Base-by-base conservation (phyloP, 495 filamentous ascomycete species). In the Glutinoglossum americanum region DNA sequence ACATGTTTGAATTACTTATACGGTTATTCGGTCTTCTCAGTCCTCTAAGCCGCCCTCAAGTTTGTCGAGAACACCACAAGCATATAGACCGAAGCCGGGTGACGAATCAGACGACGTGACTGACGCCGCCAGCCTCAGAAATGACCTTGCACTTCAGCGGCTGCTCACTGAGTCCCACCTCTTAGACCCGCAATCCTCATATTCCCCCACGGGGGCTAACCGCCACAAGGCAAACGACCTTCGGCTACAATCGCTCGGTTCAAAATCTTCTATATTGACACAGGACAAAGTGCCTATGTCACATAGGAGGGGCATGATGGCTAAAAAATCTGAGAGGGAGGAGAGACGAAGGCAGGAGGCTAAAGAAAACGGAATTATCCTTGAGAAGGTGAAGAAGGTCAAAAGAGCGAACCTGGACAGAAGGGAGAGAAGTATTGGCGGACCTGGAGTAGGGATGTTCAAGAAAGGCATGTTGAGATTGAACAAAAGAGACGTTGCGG, bases 111-210 rank as follows among this genome's bases (percentile, higher is more conserved):
- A 72, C 25, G 74, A 77, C 59, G 72, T 74, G 41, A 64, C 67
- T 13, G 68, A 70, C 1, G 71, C 74, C 8, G 67, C 71, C 15
- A 84, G 86, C 60, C 72, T 96, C 1, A 90, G 90, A 69, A 92
- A 96, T 65, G 92, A 98, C 63, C 78, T 97, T 25, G 89, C 84
- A 10, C 76, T 98, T 21, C 89, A 96, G 64, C 79, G 88, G 17
- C 77, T 98, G 11, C 79, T 98, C 11, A 74, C 80, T 59, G 92
- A 98, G 73, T 96, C 90, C 0, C 90, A 96, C 69, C 82, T 98
- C 37, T 80, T 98, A 56, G 82, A 89, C 17, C 68, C 73, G 0
- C 74, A 80, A 1, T 65, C 73, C 6, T 75, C 76, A n/a, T 79
- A 84, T 48, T 72, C 77, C 6, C 74, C 76, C 0, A 76, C 77